Evolutionary conservation across 306 rosid genomes (phyloP).

Genomic region (Dryas drummondii): DNA sequence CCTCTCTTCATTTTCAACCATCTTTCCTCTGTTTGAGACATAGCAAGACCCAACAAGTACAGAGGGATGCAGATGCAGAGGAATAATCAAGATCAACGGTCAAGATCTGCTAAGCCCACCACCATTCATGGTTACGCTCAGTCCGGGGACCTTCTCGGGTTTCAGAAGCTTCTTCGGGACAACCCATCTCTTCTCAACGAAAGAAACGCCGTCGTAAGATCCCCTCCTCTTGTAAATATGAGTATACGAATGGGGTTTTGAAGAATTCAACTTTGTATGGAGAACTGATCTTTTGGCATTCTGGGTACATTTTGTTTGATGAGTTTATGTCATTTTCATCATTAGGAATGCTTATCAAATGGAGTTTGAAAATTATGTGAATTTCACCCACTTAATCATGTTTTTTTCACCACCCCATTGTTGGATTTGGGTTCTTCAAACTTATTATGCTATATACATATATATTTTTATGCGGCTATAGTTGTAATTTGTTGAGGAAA

Average conservation of each 20-base stretch:
- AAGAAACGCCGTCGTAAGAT: slow-evolving; percentile 76
- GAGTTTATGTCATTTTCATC: neutral
- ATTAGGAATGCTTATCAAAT: neutral
- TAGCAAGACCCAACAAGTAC: neutral
- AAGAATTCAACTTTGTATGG: neutral
- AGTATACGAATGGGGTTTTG: neutral
- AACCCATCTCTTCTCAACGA: slow-evolving; percentile 79
- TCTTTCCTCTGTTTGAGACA: neutral
- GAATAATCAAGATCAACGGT: slow-evolving; percentile 50
- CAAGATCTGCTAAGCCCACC: slow-evolving; percentile 63
- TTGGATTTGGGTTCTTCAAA: slow-evolving; percentile 2
- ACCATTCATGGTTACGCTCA: slow-evolving; percentile 79
- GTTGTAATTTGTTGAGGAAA: neutral
- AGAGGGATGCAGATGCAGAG: slow-evolving; percentile 50
- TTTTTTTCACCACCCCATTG: neutral
- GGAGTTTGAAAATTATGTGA: neutral
- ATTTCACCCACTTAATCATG: neutral
- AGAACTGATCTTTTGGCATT: neutral
- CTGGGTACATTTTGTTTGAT: neutral
- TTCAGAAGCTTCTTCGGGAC: slow-evolving; percentile 73
- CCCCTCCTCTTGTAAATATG: slow-evolving; percentile 3
- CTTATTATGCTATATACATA: neutral
- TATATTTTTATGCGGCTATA: neutral
- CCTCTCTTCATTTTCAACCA: slow-evolving; percentile 7
- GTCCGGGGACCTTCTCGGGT: slow-evolving; percentile 65